Conservation (phyloP, 805 yeast genomes). For the Suhomyces tanzawaensis region DNA sequence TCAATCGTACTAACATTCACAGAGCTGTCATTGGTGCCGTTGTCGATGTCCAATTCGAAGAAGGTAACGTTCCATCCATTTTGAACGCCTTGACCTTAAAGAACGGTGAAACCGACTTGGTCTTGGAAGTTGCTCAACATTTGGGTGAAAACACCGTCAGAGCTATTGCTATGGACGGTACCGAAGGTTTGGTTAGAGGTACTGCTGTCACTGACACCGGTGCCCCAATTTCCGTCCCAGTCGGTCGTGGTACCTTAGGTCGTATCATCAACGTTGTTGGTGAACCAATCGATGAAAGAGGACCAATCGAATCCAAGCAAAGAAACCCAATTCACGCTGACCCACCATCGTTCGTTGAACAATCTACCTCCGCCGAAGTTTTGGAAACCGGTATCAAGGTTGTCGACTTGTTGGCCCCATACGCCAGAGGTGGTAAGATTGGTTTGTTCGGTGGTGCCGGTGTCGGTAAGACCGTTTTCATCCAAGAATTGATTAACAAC, state of each 20-base stretch:
- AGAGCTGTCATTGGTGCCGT: slow-evolving; percentile 99
- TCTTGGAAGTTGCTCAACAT: slow-evolving; percentile 98
- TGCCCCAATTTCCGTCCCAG: slow-evolving; percentile 98
- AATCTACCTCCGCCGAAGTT: slow-evolving; percentile 96
- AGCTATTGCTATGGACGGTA: slow-evolving; percentile 99
- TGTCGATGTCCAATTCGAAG: slow-evolving; percentile 98
- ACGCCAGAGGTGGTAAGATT: slow-evolving; percentile 99
- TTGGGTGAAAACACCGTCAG: slow-evolving; percentile 99
- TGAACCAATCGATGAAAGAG: slow-evolving; percentile 99
- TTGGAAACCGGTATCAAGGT: slow-evolving; percentile 99
- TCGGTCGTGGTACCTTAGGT: slow-evolving; percentile 98
- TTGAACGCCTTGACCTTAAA: slow-evolving; percentile 93
- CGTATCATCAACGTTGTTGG: slow-evolving; percentile 98
- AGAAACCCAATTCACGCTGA: slow-evolving; percentile 99
- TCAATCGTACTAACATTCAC: slow-evolving; percentile 30
- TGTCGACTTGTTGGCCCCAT: slow-evolving; percentile 98
- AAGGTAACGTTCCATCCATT: slow-evolving; percentile 95
- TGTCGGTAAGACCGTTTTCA: slow-evolving; percentile 99
- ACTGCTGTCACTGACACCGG: slow-evolving; percentile 90
- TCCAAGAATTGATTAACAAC: slow-evolving; percentile 99
- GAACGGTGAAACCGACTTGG: slow-evolving; percentile 73
- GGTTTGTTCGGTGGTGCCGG: slow-evolving; percentile 99
- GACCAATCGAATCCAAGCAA: slow-evolving; percentile 90
- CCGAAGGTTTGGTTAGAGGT: slow-evolving; percentile 99
- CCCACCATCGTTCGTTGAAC: slow-evolving; percentile 94